Base-by-base conservation (phyloP, 176 grass and related monocot genomes). In the Coix lacrymajobi region DNA sequence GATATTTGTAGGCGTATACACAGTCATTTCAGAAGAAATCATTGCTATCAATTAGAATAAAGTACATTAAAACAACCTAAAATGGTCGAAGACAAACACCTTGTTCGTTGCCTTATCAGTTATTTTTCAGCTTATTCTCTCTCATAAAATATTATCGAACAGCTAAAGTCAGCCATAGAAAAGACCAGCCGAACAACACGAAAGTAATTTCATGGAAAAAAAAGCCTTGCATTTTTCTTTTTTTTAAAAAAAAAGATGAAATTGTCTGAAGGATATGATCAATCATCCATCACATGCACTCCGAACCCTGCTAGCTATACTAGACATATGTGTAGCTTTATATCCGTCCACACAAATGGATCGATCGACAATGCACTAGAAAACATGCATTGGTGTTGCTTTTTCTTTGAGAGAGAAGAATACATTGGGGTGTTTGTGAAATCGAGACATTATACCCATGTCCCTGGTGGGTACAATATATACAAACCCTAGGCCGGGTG, bases 371-470 rank as follows among this genome's bases (percentile, higher is more conserved):
- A 64, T 71, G 63, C 22, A 25, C 71, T 75, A 69, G 2, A 76
- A 14, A 89, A 77, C 32, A 41, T 66, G 15, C 5, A 67, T 80
- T 52, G 30, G 22, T 24, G 41, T 62, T 77, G 22, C 32, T 13
- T 72, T 48, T 45, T 28, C 16, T 31, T 1, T 5, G 16, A 15
- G 39, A 15, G 11, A 4, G 15, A n/a, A n/a, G n/a, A 71, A 41
- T 44, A 22, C 31, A 36, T 26, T 66, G 41, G 19, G 41, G 6
- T 65, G 26, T 56, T 26, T 73, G 82, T 64, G 46, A 68, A 54
- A 31, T 75, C 14, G 25, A 81, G 71, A 81, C 77, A 85, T 81
- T 61, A 31, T 45, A 70, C 51, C 43, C 49, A 51, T 89, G 33
- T 32, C 7, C 17, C 49, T 70, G 60, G n/a, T n/a, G n/a, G n/a